Evolutionary conservation across 345 rosid genomes (phyloP), one percentile per base, ranked within the genome.

Genomic region (Syzygium aromaticum): DNA sequence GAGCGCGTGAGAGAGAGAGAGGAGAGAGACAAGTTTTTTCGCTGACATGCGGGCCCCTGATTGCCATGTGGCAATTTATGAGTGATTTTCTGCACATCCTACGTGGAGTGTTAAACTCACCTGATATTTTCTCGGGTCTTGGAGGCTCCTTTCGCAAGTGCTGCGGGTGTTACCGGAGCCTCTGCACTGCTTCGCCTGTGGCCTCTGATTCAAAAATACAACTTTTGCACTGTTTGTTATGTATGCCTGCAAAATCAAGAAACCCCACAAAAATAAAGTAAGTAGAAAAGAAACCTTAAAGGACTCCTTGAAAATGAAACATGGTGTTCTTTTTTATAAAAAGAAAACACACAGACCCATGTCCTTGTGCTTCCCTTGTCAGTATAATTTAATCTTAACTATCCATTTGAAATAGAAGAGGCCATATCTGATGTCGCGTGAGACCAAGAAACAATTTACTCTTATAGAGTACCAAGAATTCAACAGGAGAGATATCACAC

Each of bases 181-280:
- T 89, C 90, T 90, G 89, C 90, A 89, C 84, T 91, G 93, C 88
- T 93, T 90, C 56, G 93, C 86, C 86, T 92, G 92, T 40, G 95
- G 92, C 88, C 96, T 90, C 59, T 91, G 89, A 82, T 92, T 93
- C 88, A 93, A 84, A 84, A 94, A 94, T n/a, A 94, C 91, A 85
- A 94, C 95, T 87, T 94, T 94, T 16, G 94, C 94, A 85, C 91
- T 92, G 89, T 94, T 94, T 38, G 94, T 93, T 7, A 92, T 94
- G 92, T 94, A 94, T 53, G 95, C 87, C 96, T 94, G 93, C 5
- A 77, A 22, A 84, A 49, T 51, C 54, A 46, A 77, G 6, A 88
- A 25, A 57, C 28, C 63, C 54, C 40, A 67, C 9, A 82, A 30
- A 23, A 43, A 43, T 38, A 61, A 5, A 28, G 46, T 43, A 14